Percentiles rank a stretch among this genome's conserved stretches.
Conservation (phyloP, 2,329 filamentous ascomycete species). For the Thielaviopsis ethacetica region DNA sequence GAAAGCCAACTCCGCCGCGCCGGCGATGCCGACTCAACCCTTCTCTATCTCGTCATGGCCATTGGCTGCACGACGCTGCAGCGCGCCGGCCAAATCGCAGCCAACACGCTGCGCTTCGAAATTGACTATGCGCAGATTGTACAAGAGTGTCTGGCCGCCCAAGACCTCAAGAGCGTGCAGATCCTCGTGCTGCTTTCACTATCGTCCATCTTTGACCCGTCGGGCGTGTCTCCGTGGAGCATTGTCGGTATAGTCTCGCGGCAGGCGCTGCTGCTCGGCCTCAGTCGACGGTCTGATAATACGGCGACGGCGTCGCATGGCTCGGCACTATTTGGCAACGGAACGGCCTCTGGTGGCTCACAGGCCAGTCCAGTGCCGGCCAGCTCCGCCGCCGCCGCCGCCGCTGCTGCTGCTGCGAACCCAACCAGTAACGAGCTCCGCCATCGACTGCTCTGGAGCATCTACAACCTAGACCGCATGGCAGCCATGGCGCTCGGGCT, state of each 20-base stretch:
- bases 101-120: slow-evolving; percentile 17
- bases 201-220: slow-evolving; percentile 27
- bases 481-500: slow-evolving; percentile 26
- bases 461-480: slow-evolving; percentile 30
- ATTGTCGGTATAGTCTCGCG: slow-evolving; percentile 25
- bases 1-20: background rate
- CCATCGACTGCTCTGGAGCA: slow-evolving; percentile 28
- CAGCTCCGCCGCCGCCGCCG: too few relatives aligned
- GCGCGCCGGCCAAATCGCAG: slow-evolving; percentile 24
- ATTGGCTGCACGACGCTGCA: slow-evolving; percentile 30
- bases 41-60: slow-evolving; percentile 25
- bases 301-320: slow-evolving; percentile 14
- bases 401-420: background rate
- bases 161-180: slow-evolving; percentile 23
- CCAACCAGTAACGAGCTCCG: slow-evolving; percentile 18
- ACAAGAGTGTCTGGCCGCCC: slow-evolving; percentile 22
- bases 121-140: slow-evolving; percentile 25
- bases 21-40: slow-evolving; percentile 13
- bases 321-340: too few relatives aligned
- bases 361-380: background rate
- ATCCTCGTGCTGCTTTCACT: slow-evolving; percentile 26
- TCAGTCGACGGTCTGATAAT: slow-evolving; percentile 19
- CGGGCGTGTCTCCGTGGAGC: slow-evolving; percentile 23
- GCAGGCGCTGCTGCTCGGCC: slow-evolving; percentile 23
- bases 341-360: background rate